Evolutionary conservation across 148 eudicot species (phyloP), one percentile per base, ranked within the genome.

Genomic region (Gaultheria prostrata): DNA sequence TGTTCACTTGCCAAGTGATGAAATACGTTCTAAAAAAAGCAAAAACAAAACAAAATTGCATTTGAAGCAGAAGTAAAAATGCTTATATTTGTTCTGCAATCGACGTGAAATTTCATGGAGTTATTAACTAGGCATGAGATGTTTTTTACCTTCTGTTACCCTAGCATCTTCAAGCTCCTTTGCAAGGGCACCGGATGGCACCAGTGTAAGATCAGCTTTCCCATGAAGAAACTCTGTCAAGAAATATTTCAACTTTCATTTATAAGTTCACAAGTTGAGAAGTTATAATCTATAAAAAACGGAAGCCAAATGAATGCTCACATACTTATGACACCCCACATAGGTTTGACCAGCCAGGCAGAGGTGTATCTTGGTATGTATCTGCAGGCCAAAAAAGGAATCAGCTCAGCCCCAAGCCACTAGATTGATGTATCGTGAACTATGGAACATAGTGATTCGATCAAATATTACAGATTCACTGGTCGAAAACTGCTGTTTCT

Each of bases 301-400:
- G 24, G 83, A 91, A 95, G 80, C 97, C 93, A 92, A 81, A 50
- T 20, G 49, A 84, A 76, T 7, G 79, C 4, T 51, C 57, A 85
- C 98, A 84, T 93, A 97, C 99, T 97, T 88, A 97, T 91, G 76
- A 94, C 85, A 84, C 92, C 88, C 99, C 99, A 97, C 98, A 97
- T 97, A n/a, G 99, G 99, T 83, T 90, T 89, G 73, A 97, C 99
- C 85, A 97, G 90, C 98, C 99, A 97, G 82, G 97, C 94, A 87
- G 91, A 94, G 49, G 99, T 97, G 87, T 97, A 97, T 87, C 98
- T 93, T 28, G 99, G 99, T 78, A 97, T 94, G 85, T 97, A 97
- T 83, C 99, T 97, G 94, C 85, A 84, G 73, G 80, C 28, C 73
- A n/a, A 59, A 79, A 59, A 7, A 86, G 51, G 21, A 79, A 79